Conservation (phyloP, 2,329 filamentous ascomycete species). For the Claviceps citrina region DNA sequence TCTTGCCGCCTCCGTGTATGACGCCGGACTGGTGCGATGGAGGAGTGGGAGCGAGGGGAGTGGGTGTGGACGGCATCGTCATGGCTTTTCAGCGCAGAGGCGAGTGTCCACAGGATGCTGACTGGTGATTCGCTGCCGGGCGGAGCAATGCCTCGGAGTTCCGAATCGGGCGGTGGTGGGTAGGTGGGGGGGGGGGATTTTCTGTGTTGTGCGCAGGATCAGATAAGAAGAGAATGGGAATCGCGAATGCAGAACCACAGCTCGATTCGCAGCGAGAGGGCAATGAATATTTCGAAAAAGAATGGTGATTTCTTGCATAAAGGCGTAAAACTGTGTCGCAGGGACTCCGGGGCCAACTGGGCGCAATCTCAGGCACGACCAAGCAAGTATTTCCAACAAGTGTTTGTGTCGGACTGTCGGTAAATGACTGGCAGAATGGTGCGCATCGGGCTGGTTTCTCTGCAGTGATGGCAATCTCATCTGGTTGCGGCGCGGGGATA, state of each 20-base stretch:
- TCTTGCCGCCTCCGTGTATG: background rate
- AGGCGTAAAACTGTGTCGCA: background rate
- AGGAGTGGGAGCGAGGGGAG: conserved; percentile 11
- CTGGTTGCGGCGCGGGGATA: background rate
- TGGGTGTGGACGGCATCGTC: conserved; percentile 12
- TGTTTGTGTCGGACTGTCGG: background rate
- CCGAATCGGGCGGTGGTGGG: conserved; percentile 13
- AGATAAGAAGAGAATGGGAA: conserved; percentile 3
- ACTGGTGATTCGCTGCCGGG: conserved; percentile 5
- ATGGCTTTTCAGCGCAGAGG: no score
- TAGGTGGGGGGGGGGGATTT: no score
- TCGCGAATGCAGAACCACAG: no score
- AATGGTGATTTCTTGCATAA: background rate
- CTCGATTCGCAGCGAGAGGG: no score
- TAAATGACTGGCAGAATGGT: no score
- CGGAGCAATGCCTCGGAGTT: conserved; percentile 13
- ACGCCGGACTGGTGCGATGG: background rate
- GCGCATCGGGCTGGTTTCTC: background rate
- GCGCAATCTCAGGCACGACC: background rate
- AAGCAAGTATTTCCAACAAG: no score
- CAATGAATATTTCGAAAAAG: background rate
- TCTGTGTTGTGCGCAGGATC: conserved; percentile 5
- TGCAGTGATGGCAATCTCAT: background rate
- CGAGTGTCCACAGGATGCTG: no score
- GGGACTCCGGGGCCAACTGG: background rate